Evolutionary conservation across 495 filamentous ascomycete genomes (phyloP), one percentile per base, ranked within the genome.

Genomic region (Podospora anserina): DNA sequence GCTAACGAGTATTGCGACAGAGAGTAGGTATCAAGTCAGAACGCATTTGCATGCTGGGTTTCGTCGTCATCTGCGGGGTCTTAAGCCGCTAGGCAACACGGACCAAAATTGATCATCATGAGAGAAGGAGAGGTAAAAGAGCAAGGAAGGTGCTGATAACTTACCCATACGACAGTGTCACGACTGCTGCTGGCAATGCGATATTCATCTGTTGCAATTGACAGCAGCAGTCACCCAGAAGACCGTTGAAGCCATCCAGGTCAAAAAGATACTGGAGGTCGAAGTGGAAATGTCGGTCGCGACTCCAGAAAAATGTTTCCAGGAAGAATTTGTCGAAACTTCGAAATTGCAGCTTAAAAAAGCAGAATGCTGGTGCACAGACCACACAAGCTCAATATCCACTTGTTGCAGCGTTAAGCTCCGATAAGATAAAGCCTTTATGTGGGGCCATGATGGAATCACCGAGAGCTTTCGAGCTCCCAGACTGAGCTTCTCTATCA

Each of bases 41-140:
- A 80, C 89, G 91, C 92, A 89, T 87, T 64, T 85, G 81, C 81
- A 90, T 91, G 82, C 82, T 83, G 85, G 87, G 81, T 78, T 81
- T 82, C 86, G 85, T 95, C 93, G 86, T 94, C 94, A 88, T 88
- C 77, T 85, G 84, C 90, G 91, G 90, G 91, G 95, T 92, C 96
- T 96, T 92, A 92, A 86, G 89, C 93, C 89, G 90, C 91, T 97
- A 90, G 88, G 94, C 86, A 97, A 97, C 93, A 97, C 93, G 94
- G 94, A 97, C 94, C 92, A 96, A 96, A 89, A 80, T 86, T 72
- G 86, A 87, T 96, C 92, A 96, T 97, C 93, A 97, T 87, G 76
- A 79, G 57, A 65, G 18, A 54, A 55, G 39, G 49, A 68, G 65
- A 55, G 11, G 59, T 15, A 27, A 61, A 27, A 32, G 19, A 61